Percentiles rank a stretch among this genome's conserved stretches.
These are phyloP conservation scores for Berberis vulgaris DNA, from an alignment of 164 flowering plant species.

Conservation along the genomic window DNA sequence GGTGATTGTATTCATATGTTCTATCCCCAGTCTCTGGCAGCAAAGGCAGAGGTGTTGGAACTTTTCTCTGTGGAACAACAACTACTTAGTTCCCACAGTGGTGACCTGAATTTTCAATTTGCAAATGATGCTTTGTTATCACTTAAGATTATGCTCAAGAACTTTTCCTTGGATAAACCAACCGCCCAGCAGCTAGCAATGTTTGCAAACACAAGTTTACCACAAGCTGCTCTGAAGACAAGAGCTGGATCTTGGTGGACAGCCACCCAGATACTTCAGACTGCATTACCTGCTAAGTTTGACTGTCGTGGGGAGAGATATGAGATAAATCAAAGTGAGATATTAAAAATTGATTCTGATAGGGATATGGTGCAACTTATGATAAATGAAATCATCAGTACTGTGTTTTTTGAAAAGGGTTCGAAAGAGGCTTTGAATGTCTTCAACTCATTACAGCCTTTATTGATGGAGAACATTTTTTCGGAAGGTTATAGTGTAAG, in stretches of 20 bases:
- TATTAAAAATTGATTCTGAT: slow-evolving; percentile 36
- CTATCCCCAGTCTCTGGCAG: slow-evolving; percentile 84
- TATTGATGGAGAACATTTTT: slow-evolving; percentile 70
- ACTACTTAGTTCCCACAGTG: slow-evolving; percentile 82
- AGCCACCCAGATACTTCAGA: slow-evolving; percentile 54
- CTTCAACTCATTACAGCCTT: slow-evolving; percentile 65
- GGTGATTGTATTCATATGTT: slow-evolving; percentile 89
- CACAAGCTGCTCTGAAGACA: slow-evolving; percentile 53
- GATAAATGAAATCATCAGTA: slow-evolving; percentile 46
- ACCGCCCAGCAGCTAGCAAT: slow-evolving; percentile 63
- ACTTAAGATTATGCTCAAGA: slow-evolving; percentile 48
- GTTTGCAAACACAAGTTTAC: slow-evolving; percentile 39
- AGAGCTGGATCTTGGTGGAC: slow-evolving; percentile 49
- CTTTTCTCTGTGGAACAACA: slow-evolving; percentile 87
- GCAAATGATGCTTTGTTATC: slow-evolving; percentile 71
- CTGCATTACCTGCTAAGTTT: slow-evolving; percentile 45
- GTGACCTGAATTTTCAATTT: slow-evolving; percentile 65
- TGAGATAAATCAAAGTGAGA: slow-evolving; percentile 39
- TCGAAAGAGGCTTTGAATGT: slow-evolving; percentile 54
- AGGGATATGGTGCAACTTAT: slow-evolving; percentile 35
- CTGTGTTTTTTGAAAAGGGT: slow-evolving; percentile 53
- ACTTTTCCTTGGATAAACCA: slow-evolving; percentile 27
- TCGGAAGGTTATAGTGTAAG: slow-evolving; percentile 60
- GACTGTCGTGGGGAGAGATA: slow-evolving; percentile 46
- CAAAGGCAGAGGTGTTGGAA: slow-evolving; percentile 89